These are phyloP conservation scores for Erodium texanum DNA, from an alignment of 441 rosid species.

Conservation along the genomic window DNA sequence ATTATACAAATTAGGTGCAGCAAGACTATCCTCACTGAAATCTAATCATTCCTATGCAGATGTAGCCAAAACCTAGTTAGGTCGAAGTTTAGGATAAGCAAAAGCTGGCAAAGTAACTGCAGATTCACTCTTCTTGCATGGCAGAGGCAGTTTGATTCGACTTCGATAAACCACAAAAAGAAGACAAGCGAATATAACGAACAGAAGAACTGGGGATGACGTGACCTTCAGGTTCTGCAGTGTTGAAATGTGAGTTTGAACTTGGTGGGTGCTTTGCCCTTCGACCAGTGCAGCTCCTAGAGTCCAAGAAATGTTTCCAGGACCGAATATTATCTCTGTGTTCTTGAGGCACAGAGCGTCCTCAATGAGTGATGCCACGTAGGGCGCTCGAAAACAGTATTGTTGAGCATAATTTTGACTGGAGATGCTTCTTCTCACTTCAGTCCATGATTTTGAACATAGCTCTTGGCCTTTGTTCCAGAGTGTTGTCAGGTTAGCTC, in stretches of 20 bases:
- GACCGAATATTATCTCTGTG: slow-evolving; percentile 37
- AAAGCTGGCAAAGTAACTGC: slow-evolving; percentile 33
- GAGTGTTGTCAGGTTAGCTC: slow-evolving; percentile 33
- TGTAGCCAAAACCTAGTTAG: slow-evolving; percentile 17
- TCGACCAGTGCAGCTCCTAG: slow-evolving; percentile 50
- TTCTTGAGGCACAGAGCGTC: slow-evolving; percentile 34
- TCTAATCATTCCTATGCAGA: not conserved
- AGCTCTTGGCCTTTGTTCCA: slow-evolving; percentile 39
- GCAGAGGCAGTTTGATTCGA: slow-evolving; percentile 43
- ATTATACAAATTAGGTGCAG: too few species aligned
- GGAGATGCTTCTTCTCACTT: slow-evolving; percentile 17
- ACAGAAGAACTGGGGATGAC: slow-evolving; percentile 29
- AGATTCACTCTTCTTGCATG: slow-evolving; percentile 27
- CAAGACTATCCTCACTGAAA: too few species aligned
- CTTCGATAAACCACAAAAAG: slow-evolving; percentile 26
- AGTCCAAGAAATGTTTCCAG: slow-evolving; percentile 60
- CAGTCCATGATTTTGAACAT: slow-evolving; percentile 32
- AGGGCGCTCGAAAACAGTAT: slow-evolving; percentile 43
- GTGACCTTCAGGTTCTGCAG: slow-evolving; percentile 14
- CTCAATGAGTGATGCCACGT: slow-evolving; percentile 38
- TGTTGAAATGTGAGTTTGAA: slow-evolving; percentile 11
- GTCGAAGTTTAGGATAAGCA: slow-evolving; percentile 28
- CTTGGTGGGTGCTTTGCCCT: slow-evolving; percentile 20
- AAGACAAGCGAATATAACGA: slow-evolving; percentile 31
- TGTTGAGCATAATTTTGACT: slow-evolving; percentile 23